phyloP scores from a whole-genome alignment of 257 asterid species.

The Gardenia jasminoides region DNA sequence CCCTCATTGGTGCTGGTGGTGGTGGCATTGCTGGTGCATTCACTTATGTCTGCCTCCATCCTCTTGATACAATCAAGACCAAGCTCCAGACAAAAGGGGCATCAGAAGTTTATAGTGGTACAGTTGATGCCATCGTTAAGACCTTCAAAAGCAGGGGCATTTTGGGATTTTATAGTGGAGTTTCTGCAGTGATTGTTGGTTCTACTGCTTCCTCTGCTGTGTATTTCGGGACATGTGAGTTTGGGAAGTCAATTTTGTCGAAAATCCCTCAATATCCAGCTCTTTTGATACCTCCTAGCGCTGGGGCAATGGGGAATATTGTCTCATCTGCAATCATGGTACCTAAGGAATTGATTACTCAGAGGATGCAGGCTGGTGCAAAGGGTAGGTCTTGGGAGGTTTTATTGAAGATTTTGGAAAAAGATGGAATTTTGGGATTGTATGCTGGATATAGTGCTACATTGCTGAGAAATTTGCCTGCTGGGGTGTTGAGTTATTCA shows the following conservation, averaged over 20 bases:
- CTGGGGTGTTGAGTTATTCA: conserved; percentile 93
- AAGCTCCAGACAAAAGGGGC: conserved; percentile 98
- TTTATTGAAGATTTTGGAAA: conserved; percentile 68
- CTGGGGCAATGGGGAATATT: conserved; percentile 98
- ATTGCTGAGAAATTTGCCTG: conserved; percentile 86
- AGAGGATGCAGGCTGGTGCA: conserved; percentile 96
- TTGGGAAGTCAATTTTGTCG: conserved; percentile 83
- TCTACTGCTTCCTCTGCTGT: conserved; percentile 96
- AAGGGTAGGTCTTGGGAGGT: conserved; percentile 96
- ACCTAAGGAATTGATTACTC: conserved; percentile 90
- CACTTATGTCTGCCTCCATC: conserved; percentile 89
- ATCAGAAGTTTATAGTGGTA: conserved; percentile 70
- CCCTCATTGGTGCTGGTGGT: conserved; percentile 69
- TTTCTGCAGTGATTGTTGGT: conserved; percentile 92
- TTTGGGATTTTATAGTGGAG: conserved; percentile 86
- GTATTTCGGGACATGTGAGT: conserved; percentile 95
- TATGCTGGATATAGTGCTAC: conserved; percentile 97
- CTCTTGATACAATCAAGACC: conserved; percentile 88
- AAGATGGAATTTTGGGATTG: conserved; percentile 84
- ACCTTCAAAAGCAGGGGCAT: conserved; percentile 74
- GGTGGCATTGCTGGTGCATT: conserved; percentile 98
- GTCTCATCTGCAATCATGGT: conserved; percentile 96
- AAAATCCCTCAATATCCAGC: conserved; percentile 54
- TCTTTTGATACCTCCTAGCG: conserved; percentile 87
- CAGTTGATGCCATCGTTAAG: conserved; percentile 77